These are phyloP conservation scores for Gentiana dahurica DNA, from an alignment of 257 asterid genomes.

Conservation along the genomic window DNA sequence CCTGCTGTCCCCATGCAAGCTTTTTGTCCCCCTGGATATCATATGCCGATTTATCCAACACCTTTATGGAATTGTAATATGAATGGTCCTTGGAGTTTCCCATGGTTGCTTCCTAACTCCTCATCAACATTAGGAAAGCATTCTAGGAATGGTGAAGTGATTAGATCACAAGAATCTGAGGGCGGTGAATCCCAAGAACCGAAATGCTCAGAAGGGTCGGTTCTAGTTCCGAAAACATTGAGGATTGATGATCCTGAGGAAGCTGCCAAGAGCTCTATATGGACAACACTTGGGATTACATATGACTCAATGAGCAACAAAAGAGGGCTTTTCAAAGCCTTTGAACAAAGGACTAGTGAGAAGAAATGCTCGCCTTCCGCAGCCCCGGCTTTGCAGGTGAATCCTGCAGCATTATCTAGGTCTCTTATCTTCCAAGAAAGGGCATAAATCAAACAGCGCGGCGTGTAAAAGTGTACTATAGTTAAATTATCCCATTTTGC, in stretches of 20 bases:
- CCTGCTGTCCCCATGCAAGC: conserved; percentile 21
- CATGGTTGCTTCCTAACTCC: conserved; percentile 37
- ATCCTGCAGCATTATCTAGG: conserved; percentile 81
- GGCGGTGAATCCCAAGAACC: conserved; percentile 8
- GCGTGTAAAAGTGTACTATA: no score
- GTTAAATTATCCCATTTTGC: no score
- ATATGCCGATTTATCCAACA: conserved; percentile 42
- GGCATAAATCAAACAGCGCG: no score
- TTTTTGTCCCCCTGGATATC: conserved; percentile 31
- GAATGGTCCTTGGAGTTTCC: background rate
- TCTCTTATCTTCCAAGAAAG: conserved; percentile 57
- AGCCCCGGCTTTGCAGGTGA: conserved; percentile 43
- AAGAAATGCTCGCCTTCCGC: conserved; percentile 13
- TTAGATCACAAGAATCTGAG: conserved; percentile 10
- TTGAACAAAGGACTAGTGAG: conserved; percentile 22
- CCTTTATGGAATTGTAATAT: background rate
- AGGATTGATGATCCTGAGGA: conserved; percentile 60
- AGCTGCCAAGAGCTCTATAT: conserved; percentile 59
- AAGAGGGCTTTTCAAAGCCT: conserved; percentile 20
- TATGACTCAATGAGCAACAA: conserved; percentile 11
- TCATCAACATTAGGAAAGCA: conserved; percentile 49
- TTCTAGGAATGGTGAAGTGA: conserved; percentile 30
- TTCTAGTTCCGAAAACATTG: conserved; percentile 38
- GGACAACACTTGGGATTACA: conserved; percentile 37
- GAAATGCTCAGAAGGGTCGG: conserved; percentile 12